Conservation (phyloP, 495 filamentous ascomycete genomes). For the Glonium stellatum region DNA sequence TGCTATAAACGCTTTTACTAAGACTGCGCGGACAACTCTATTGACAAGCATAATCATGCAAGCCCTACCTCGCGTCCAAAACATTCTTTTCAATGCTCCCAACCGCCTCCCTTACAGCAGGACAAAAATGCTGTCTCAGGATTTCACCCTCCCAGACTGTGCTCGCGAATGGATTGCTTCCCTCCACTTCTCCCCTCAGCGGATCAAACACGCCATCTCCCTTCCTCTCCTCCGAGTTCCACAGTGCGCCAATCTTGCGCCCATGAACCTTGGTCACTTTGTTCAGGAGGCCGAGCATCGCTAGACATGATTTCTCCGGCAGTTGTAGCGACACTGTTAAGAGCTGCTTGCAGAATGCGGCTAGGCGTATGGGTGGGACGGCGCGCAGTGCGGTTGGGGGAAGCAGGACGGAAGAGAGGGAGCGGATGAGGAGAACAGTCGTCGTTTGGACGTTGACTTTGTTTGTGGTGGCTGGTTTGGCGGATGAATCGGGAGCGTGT, state of each 20-base stretch:
- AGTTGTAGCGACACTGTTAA: constrained; percentile 73
- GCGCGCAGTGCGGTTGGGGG: constrained; percentile 53
- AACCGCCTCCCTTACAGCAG: constrained; percentile 72
- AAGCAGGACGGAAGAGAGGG: constrained; percentile 67
- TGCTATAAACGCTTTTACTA: background rate
- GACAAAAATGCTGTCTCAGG: constrained; percentile 75
- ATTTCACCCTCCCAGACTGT: constrained; percentile 94
- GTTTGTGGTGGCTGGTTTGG: constrained; percentile 36
- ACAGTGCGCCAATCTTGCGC: constrained; percentile 61
- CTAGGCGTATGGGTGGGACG: constrained; percentile 69
- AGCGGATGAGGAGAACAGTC: constrained; percentile 80
- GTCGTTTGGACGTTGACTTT: constrained; percentile 91
- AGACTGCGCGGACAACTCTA: background rate
- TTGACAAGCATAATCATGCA: background rate
- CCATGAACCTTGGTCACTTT: constrained; percentile 68
- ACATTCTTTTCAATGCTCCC: constrained; percentile 36
- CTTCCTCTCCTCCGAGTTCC: constrained; percentile 84
- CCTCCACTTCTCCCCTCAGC: constrained; percentile 57
- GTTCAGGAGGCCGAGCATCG: constrained; percentile 63
- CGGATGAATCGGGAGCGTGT: constrained; percentile 38
- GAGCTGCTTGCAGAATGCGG: constrained; percentile 87
- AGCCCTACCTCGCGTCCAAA: constrained; percentile 14
- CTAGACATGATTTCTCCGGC: constrained; percentile 79
- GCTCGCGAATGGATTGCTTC: constrained; percentile 79
- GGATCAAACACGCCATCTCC: constrained; percentile 67